Evolutionary conservation across 192 early-diverging fungal genomes (phyloP).

Genomic region (Backusella liffmaniae): DNA sequence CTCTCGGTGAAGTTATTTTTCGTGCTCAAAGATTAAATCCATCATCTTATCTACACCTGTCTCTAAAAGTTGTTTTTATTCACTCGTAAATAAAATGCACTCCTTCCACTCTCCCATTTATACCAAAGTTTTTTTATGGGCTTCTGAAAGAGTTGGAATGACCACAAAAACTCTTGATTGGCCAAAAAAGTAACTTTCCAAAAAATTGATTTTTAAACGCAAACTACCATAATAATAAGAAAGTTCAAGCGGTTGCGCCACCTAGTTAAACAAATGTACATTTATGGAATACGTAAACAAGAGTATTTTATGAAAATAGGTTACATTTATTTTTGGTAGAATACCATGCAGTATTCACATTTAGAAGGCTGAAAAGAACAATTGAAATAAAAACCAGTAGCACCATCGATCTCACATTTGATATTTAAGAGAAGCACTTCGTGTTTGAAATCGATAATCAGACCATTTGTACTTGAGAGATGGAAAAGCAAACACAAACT

Average conservation of each 20-base stretch:
- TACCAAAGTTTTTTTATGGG: too few species aligned
- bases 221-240: not conserved
- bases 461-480: not conserved
- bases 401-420: not conserved
- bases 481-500: not conserved
- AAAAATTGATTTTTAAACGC: too few species aligned
- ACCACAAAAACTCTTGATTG: too few species aligned
- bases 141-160: too few species aligned
- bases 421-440: not conserved
- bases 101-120: too few species aligned
- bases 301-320: not conserved
- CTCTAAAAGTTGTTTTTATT: too few species aligned
- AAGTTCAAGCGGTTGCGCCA: not conserved
- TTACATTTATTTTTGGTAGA: conserved; percentile 1
- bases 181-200: too few species aligned
- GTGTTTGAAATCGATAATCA: not conserved
- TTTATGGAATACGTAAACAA: not conserved
- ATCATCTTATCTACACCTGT: too few species aligned
- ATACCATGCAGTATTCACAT: conserved; percentile 2
- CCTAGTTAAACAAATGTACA: not conserved
- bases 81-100: too few species aligned
- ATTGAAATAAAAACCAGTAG: conserved; percentile 4
- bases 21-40: too few species aligned
- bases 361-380: not conserved
- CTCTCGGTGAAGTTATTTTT: too few species aligned